phyloP scores from a whole-genome alignment of 148 eudicot genomes.

The Cornus kousa region DNA sequence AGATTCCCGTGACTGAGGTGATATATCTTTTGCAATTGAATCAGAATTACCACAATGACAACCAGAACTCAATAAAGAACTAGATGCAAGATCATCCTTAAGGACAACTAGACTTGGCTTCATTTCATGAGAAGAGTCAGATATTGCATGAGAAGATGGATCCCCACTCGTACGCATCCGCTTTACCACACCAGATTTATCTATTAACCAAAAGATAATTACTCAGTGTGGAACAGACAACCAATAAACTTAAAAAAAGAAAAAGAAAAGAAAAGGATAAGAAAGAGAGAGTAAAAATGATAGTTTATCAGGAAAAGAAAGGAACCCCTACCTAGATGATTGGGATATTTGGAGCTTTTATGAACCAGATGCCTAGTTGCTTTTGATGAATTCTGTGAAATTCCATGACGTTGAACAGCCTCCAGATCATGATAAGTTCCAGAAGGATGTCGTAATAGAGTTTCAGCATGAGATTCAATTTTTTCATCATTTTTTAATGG shows the following conservation, averaged over 20 bases:
- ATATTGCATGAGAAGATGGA: constrained; percentile 8
- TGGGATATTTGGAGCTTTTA: constrained; percentile 16
- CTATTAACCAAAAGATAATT: constrained; percentile 11
- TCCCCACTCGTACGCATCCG: constrained; percentile 3
- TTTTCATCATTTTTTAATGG: constrained; percentile 2
- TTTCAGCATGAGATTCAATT: constrained; percentile 1
- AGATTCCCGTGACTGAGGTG: not conserved
- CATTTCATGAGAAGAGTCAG: constrained; percentile 13
- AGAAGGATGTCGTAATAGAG: not conserved
- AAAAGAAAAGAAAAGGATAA: not conserved
- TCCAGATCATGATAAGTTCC: constrained; percentile 11
- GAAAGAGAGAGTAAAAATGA: not conserved
- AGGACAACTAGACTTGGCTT: constrained; percentile 6
- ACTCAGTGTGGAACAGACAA: not conserved
- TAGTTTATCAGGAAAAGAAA: not conserved
- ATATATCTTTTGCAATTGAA: constrained; percentile 11
- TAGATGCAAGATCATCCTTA: not conserved
- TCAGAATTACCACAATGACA: constrained; percentile 9
- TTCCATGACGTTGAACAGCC: constrained; percentile 13
- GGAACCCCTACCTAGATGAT: constrained; percentile 20
- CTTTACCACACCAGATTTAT: constrained; percentile 13
- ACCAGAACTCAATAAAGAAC: not conserved
- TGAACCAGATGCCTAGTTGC: not conserved
- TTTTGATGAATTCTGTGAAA: constrained; percentile 11
- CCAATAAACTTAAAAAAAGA: not conserved